Evolutionary conservation across 75 land plant genomes (phyloP), one percentile per base, ranked within the genome.

Genomic region (Isoetes taiwanensis): DNA sequence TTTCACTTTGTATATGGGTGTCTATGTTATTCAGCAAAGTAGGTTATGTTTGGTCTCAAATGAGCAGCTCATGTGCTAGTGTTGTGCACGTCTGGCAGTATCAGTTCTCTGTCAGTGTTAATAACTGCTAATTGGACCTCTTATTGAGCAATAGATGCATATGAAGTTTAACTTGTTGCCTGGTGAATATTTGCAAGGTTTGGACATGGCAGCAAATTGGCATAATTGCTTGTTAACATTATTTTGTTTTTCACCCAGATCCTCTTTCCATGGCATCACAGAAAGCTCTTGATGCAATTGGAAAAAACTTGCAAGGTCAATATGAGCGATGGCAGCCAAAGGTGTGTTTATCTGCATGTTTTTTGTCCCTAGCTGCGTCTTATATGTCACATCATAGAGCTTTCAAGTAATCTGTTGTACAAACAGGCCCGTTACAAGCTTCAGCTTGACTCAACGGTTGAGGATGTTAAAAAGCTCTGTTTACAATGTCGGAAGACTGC

Each of bases 241-340:
- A 23, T 21, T 33, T 24, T 37, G 1, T 6, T 17, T 10, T 21
- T 34, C 27, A 3, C 14, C 34, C 72, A 91, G 98, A 91, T 69
- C 98, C 98, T 17, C 78, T 78, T 46, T 71, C 84, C 14, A 77
- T 76, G 83, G 57, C 77, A 48, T 71, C 98, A 25, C 78, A 43
- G 58, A 91, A 84, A 43, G 96, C 98, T 30, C 74, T 91, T 54
- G 95, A 91, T 30, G 66, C 75, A 10, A 87, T 91, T 60, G 95
- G 98, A 14, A 76, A 79, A 48, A 70, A 57, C 26, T 75, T 91
- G 72, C 84, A 76, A 58, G 41, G 34, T 2, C 98, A 91, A 67
- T 91, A 91, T 69, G 89, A 81, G 63, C 75, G 96, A 34, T 91
- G 98, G 98, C 98, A 91, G 64, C 95, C 98, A 12, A 72, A 68